Evolutionary conservation across 306 rosid species (phyloP).

Genomic region (Inga oerstediana): DNA sequence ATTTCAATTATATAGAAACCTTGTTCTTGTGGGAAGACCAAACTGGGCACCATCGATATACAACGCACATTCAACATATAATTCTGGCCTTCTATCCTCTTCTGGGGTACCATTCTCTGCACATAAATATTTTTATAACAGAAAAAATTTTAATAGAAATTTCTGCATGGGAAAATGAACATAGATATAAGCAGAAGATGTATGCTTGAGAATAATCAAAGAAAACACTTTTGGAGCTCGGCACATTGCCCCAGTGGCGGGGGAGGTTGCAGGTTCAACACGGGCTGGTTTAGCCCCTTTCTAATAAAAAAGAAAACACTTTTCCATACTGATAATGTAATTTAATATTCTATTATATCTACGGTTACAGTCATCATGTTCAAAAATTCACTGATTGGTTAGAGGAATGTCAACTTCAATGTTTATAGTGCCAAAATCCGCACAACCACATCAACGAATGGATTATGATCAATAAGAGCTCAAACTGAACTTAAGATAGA

Average conservation of each 20-base stretch:
- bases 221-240: not conserved
- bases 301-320: not conserved
- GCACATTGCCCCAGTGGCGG: not conserved
- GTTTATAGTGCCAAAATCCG: slow-evolving; percentile 1
- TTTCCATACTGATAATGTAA: not conserved
- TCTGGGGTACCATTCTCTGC: slow-evolving; percentile 61
- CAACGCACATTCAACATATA: slow-evolving; percentile 87
- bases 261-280: not conserved
- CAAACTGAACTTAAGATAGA: not conserved
- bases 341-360: not conserved
- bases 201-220: slow-evolving; percentile 6
- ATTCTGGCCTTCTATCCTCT: slow-evolving; percentile 72
- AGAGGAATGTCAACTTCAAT: not conserved
- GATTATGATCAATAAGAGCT: not conserved
- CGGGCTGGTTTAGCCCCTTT: not conserved
- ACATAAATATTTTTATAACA: not conserved
- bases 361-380: not conserved
- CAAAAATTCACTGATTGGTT: not conserved
- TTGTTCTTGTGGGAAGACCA: slow-evolving; percentile 90
- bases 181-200: not conserved
- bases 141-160: not conserved
- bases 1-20: slow-evolving; percentile 45
- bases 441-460: not conserved
- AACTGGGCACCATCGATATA: slow-evolving; percentile 90
- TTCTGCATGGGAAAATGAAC: slow-evolving; percentile 37